Evolutionary conservation across 441 rosid genomes (phyloP).

Genomic region (Eruca vesicaria): DNA sequence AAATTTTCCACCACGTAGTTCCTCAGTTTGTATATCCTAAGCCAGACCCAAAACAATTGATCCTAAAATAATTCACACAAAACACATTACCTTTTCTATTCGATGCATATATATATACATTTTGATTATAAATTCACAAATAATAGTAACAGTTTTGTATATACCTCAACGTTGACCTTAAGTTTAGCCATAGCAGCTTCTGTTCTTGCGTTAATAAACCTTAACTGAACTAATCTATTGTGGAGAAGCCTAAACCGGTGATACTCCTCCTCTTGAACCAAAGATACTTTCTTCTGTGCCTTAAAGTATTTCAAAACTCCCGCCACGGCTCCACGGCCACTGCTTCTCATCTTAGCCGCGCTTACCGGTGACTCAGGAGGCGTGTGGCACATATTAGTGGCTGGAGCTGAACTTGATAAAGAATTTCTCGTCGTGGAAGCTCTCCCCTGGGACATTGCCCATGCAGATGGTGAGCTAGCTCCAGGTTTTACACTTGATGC

Average conservation of each 20-base stretch:
- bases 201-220: constrained; percentile 58
- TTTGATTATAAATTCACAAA: not conserved
- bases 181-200: constrained; percentile 40
- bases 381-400: constrained; percentile 22
- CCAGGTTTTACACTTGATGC: constrained; percentile 12
- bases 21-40: constrained; percentile 45
- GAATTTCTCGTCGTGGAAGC: constrained; percentile 24
- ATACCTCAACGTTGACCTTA: constrained; percentile 48
- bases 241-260: constrained; percentile 48
- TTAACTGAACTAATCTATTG: constrained; percentile 56
- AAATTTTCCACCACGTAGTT: constrained; percentile 39
- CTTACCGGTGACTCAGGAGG: constrained; percentile 31
- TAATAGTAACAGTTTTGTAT: not conserved
- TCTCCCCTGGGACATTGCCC: constrained; percentile 76
- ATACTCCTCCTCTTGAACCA: constrained; percentile 52
- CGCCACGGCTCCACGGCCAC: constrained; percentile 44
- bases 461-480: constrained; percentile 51
- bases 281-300: constrained; percentile 58
- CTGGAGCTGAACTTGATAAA: constrained; percentile 19
- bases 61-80: constrained; percentile 37
- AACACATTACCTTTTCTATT: not conserved
- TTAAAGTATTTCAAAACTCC: constrained; percentile 66
- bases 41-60: constrained; percentile 52
- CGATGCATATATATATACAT: not conserved
- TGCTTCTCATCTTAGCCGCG: constrained; percentile 22